Conservation (phyloP, 2,329 filamentous ascomycete species). For the Hymenoscyphus linearis region DNA sequence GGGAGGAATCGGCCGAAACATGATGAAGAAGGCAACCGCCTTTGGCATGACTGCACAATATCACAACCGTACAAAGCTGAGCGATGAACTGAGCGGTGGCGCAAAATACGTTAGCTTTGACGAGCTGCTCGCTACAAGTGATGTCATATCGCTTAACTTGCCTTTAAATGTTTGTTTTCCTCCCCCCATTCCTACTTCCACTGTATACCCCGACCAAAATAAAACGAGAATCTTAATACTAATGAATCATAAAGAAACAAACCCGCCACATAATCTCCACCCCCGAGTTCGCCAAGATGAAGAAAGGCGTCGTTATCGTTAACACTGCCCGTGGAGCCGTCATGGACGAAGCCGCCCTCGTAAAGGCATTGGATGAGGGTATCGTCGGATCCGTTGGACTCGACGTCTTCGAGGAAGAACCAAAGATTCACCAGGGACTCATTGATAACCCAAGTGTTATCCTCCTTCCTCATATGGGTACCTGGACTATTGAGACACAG, state of each 20-base stretch:
- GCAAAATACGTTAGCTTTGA: conserved; percentile 70
- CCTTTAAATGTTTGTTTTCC: conserved; percentile 67
- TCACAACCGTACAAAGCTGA: conserved; percentile 62
- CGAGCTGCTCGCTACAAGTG: conserved; percentile 61
- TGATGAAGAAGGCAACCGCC: conserved; percentile 66
- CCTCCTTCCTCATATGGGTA: conserved; percentile 81
- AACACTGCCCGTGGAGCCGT: conserved; percentile 81
- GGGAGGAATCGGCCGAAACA: conserved; percentile 76
- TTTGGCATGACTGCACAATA: conserved; percentile 76
- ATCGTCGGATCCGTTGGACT: conserved; percentile 67
- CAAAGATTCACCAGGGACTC: conserved; percentile 67
- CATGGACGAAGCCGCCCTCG: conserved; percentile 76
- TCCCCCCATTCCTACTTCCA: background rate
- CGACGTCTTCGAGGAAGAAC: conserved; percentile 81
- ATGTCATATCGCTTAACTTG: conserved; percentile 75
- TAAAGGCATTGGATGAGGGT: conserved; percentile 64
- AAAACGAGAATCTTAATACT: background rate
- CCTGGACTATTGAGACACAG: conserved; percentile 64
- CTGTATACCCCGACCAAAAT: background rate
- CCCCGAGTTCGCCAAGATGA: conserved; percentile 70
- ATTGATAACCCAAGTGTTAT: conserved; percentile 65
- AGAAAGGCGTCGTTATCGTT: conserved; percentile 68
- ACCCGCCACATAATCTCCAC: conserved; percentile 73
- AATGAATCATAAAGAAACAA: conserved; percentile 34
- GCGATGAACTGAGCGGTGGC: conserved; percentile 46